Percentiles rank a stretch among this genome's conserved stretches.
These are phyloP conservation scores for Zygotorulaspora florentina DNA, from an alignment of 805 yeast species.

Conservation along the genomic window DNA sequence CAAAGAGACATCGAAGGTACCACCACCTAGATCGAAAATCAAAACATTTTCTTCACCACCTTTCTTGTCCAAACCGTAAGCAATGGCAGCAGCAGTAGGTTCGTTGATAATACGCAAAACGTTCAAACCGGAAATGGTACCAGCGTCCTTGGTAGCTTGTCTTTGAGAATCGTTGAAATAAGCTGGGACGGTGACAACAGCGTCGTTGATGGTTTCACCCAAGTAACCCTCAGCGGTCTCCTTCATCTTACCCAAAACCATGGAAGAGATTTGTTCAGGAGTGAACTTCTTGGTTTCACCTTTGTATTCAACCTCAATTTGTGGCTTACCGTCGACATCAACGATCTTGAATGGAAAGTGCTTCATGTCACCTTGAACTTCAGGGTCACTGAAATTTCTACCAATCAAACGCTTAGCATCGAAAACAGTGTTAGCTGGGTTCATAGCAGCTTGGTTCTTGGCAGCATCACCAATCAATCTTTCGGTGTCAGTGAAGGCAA, in stretches of 20 bases:
- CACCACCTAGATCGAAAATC: conserved; percentile 97
- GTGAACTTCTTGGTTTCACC: conserved; percentile 84
- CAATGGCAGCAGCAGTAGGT: conserved; percentile 96
- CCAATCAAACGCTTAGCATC: conserved; percentile 94
- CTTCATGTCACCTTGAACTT: conserved; percentile 54
- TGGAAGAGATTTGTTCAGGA: conserved; percentile 92
- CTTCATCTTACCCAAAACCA: conserved; percentile 90
- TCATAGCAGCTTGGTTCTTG: conserved; percentile 97
- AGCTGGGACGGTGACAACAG: conserved; percentile 94
- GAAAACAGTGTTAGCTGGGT: conserved; percentile 88
- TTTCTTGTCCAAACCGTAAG: conserved; percentile 79
- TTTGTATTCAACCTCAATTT: conserved; percentile 79
- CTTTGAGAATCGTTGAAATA: conserved; percentile 96
- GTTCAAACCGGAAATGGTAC: conserved; percentile 90
- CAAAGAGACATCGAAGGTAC: conserved; percentile 96
- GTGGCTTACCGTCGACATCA: conserved; percentile 80
- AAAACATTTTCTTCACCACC: conserved; percentile 82
- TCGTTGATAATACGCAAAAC: conserved; percentile 92
- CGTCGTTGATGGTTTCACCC: conserved; percentile 80
- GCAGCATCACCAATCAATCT: conserved; percentile 97
- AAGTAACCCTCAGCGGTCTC: conserved; percentile 89
- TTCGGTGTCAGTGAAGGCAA: conserved; percentile 93
- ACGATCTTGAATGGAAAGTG: conserved; percentile 85
- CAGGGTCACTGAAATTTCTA: conserved; percentile 56
- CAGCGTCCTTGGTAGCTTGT: conserved; percentile 97